Evolutionary conservation across 495 filamentous ascomycete species (phyloP).

Genomic region (Penicillium antarcticum): DNA sequence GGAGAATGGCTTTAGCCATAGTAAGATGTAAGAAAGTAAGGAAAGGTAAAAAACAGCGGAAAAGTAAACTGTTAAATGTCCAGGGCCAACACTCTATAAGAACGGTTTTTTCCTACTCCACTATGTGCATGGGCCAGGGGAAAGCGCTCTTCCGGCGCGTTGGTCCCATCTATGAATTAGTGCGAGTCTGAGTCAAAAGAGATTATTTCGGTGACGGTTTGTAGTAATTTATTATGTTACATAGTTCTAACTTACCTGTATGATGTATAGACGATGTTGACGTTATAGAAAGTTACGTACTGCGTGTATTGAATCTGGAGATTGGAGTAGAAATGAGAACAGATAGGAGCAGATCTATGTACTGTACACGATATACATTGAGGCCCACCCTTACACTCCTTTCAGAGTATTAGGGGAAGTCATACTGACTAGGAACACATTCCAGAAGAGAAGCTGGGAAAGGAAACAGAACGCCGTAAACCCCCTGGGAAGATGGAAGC

Average conservation of each 20-base stretch:
- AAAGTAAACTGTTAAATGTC: no score
- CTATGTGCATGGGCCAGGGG: constrained; percentile 2
- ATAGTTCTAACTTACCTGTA: neutral
- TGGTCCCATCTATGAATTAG: neutral
- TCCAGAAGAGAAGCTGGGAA: constrained; percentile 10
- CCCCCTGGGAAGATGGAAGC: constrained; percentile 26
- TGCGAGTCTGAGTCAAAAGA: neutral
- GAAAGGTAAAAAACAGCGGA: neutral
- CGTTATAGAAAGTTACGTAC: neutral
- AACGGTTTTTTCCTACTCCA: neutral
- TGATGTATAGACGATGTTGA: no score
- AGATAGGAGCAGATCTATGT: constrained; percentile 27
- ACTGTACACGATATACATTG: constrained; percentile 34
- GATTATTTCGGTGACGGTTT: neutral
- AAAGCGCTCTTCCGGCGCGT: constrained; percentile 7
- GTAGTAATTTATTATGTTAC: neutral
- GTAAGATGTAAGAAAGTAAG: neutral
- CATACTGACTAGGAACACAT: constrained; percentile 13
- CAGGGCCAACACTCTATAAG: no score
- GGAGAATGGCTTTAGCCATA: neutral
- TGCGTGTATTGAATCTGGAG: neutral
- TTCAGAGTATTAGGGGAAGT: neutral
- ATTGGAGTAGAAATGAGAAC: constrained; percentile 14
- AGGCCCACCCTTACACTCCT: neutral
- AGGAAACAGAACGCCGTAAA: constrained; percentile 25